Evolutionary conservation across 2,329 filamentous ascomycete genomes (phyloP).

Genomic region (Verticillium tricorpus): DNA sequence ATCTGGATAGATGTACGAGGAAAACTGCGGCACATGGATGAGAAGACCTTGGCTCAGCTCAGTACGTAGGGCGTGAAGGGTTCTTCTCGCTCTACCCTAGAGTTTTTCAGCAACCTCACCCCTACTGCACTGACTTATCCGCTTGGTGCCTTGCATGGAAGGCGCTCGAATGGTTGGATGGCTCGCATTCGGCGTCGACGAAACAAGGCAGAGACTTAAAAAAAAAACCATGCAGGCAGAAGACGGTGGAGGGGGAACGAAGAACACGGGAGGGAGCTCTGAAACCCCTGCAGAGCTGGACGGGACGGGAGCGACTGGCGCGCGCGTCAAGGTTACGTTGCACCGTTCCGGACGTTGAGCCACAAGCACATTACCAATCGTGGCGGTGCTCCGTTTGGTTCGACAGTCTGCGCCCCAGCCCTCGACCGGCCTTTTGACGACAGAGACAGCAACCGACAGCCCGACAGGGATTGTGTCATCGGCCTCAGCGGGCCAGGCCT

Average conservation of each 20-base stretch:
- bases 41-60: too few relatives aligned
- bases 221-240: background rate
- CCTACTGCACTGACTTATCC: background rate
- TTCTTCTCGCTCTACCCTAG: background rate
- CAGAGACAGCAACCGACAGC: background rate
- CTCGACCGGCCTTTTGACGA: background rate
- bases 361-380: background rate
- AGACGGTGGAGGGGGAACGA: background rate
- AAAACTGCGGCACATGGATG: background rate
- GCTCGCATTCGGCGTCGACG: background rate
- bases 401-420: too few relatives aligned
- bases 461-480: background rate
- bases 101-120: background rate
- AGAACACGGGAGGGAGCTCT: background rate
- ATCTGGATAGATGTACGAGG: background rate
- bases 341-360: background rate
- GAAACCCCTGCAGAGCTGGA: background rate
- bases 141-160: background rate
- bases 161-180: background rate
- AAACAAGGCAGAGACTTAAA: background rate
- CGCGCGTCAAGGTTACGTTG: background rate
- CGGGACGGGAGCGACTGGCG: background rate
- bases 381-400: background rate
- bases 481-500: background rate
- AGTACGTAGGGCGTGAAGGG: too few relatives aligned